Base-by-base conservation (phyloP, 2,329 filamentous ascomycete species). In the Alternaria infectoria region DNA sequence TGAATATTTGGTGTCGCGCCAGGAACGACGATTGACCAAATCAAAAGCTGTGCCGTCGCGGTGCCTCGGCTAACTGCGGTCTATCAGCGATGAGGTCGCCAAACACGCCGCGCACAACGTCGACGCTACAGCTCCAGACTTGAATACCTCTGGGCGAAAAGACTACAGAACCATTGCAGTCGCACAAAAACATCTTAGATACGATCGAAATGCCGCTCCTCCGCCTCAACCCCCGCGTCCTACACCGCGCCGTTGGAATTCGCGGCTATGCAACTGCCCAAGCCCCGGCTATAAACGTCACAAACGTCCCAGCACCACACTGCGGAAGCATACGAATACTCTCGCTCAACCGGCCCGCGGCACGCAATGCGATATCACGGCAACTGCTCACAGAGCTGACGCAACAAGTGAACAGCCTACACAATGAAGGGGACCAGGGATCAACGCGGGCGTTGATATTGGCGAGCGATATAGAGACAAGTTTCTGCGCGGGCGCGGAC, bases 401-500 rank as follows among this genome's bases (percentile, higher is more conserved):
- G 54, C 84, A 87, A 45, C 88, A 97, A 74, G 85, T 98, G 59
- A 87, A 93, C 72, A 86, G 87, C 64, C 86, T 98, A 49, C 88
- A 91, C 59, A 83, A 81, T 9, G 87, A 90, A 73, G 82, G 82
- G 5, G 85, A 84, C 6, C 81, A 80, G 23, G 87, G 87, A 4
- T 80, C 84, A 30, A 97, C 94, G 15, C 85, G 96, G 68, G 95
- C 92, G 3, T 79, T 99, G 70, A 88, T 99, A 44, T 73, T 99
- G 15, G 91, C 93, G 11, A 96, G 92, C 75, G 92, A 93, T 44
- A 87, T 93, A n/a, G 93, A 97, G 71, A 85, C 88, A 23, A 91
- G 90, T 73, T 99, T 99, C 80, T 99, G 96, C 80, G 93, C 96
- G 0, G 96, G 96, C 40, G 96, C 96, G 5, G 96, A 99, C 77